A percentile compares a stretch with the other conserved stretches of the same genome.
These are phyloP conservation scores for Racocetra persica DNA, from an alignment of 371 early-diverging fungal species.

Conservation along the genomic window DNA sequence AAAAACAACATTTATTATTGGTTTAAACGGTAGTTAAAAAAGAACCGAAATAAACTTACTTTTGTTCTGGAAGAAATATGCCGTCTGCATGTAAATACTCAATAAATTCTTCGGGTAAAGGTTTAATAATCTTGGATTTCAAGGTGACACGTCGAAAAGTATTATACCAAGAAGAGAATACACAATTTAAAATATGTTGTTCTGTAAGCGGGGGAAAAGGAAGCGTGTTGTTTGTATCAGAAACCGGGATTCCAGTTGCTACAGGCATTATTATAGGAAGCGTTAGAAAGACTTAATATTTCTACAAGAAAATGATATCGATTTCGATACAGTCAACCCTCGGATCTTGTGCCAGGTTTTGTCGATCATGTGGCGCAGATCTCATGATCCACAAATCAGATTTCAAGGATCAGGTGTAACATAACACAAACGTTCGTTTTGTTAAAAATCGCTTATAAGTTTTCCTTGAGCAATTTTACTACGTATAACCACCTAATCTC, in stretches of 20 bases:
- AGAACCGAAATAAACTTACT: slow-evolving; percentile 50
- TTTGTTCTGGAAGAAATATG: slow-evolving; percentile 77
- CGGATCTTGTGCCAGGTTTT: too few species aligned
- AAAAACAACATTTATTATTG: not conserved
- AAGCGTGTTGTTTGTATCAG: not conserved
- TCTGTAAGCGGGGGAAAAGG: slow-evolving; percentile 36
- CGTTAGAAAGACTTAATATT: too few species aligned
- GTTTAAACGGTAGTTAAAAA: not conserved
- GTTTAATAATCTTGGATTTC: slow-evolving; percentile 69
- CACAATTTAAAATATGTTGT: slow-evolving; percentile 59
- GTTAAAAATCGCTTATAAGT: too few species aligned
- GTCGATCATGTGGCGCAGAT: too few species aligned
- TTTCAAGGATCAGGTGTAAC: too few species aligned
- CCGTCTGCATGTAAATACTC: slow-evolving; percentile 86
- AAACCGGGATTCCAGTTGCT: not conserved
- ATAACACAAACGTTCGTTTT: too few species aligned
- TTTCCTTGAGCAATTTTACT: too few species aligned
- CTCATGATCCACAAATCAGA: too few species aligned
- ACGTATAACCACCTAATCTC: too few species aligned
- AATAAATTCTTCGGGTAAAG: slow-evolving; percentile 77
- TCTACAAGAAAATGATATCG: too few species aligned
- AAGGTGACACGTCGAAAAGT: slow-evolving; percentile 68
- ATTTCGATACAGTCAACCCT: too few species aligned
- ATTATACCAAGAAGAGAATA: slow-evolving; percentile 82
- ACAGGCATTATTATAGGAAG: slow-evolving; percentile 31